phyloP scores from a whole-genome alignment of 306 rosid genomes.

The Amphicarpaea edgeworthii region DNA sequence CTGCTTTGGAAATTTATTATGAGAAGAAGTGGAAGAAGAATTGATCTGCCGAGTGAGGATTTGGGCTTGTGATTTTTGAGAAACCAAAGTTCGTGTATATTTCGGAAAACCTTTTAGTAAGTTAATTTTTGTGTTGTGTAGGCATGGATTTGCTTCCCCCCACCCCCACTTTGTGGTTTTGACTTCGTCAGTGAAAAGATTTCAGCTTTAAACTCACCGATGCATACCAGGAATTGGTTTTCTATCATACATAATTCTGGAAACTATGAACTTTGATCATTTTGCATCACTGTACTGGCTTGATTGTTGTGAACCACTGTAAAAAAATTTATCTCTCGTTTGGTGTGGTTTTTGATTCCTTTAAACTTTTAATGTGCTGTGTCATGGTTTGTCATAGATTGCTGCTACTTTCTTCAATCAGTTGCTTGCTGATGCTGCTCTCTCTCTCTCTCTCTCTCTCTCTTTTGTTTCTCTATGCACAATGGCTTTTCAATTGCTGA shows the following conservation, averaged over 20 bases:
- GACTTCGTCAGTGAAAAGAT: neutral
- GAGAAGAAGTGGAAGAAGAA: neutral
- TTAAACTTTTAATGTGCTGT: neutral
- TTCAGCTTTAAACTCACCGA: neutral
- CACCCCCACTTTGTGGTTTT: constrained; percentile 11
- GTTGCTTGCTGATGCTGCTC: neutral
- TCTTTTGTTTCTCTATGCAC: constrained; percentile 1
- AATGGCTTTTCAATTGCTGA: neutral
- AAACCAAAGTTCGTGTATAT: neutral
- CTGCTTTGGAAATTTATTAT: neutral
- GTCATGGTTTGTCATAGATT: constrained; percentile 5
- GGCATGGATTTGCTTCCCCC: neutral
- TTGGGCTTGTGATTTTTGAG: neutral
- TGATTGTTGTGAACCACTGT: constrained; percentile 1
- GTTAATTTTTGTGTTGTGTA: neutral
- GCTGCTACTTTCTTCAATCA: constrained; percentile 2
- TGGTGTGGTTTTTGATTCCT: neutral
- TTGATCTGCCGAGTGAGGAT: constrained; percentile 43
- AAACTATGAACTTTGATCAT: neutral
- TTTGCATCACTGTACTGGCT: neutral
- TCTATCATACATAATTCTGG: neutral
- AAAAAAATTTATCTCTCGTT: neutral
- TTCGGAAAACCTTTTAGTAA: neutral
- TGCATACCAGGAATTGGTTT: constrained; percentile 3
- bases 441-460: neutral